Base-by-base conservation (phyloP, 495 filamentous ascomycete species). In the Trichoderma erinaceum region DNA sequence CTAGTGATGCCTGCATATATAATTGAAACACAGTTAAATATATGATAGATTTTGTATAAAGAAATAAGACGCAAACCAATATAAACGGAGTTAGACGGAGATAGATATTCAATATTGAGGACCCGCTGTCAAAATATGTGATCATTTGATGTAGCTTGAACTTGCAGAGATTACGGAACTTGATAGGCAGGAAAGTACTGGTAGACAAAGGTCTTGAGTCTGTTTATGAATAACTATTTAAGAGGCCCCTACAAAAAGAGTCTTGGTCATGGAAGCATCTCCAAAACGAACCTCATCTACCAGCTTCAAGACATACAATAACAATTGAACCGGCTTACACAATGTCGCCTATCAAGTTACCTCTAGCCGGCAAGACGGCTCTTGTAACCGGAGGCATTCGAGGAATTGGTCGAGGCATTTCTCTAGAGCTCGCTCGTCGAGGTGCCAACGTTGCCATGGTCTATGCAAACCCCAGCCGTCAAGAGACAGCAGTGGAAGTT, bases 371-470 rank as follows among this genome's bases (percentile, higher is more conserved):
- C 69, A 85, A 85, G 75, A 81, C 84, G 38, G 82, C 80, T 23
- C 75, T 83, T 4, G 80, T 83, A 1, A 83, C 76, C 71, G 76
- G 84, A 27, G 77, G 83, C 69, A 84, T 86, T 41, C 87, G 90
- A 15, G 90, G 90, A 63, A 92, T 96, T 73, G 92, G 91, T 32
- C 80, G 84, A 21, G 89, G 87, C 21, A 92, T 92, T 70, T 90
- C 90, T 23, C 81, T 92, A 3, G 91, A 93, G 75, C 86, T 96
- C 50, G 91, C 85, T 69, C 82, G 83, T 71, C 87, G 89, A 69
- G 90, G 90, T n/a, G 88, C 89, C 67, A 86, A 83, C 66, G 83
- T 96, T 43, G 84, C 91, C 25, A 84, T 96, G 76, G 93, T 93
- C 84, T 96, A 92, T 74, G 84, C 85, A 73, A 84, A 84, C 69